Evolutionary conservation across 2,329 filamentous ascomycete species (phyloP), one percentile per base, ranked within the genome.

Genomic region (Nemania sp.): DNA sequence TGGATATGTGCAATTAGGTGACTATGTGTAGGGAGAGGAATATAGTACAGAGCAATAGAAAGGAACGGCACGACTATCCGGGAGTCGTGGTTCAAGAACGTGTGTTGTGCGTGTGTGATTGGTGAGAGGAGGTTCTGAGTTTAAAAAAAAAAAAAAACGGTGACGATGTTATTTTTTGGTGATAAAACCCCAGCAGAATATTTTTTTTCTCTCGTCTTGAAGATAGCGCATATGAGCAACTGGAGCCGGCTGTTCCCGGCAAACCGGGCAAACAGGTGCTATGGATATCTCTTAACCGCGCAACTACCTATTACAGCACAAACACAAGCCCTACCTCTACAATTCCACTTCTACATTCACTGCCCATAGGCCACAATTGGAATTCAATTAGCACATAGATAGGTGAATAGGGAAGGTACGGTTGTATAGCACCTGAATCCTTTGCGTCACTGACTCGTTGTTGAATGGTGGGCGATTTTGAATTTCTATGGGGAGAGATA

Each of bases 221-320:
- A 33, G 36, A 45, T 55, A 34, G 34, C 22, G 41, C 51, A n/a
- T n/a, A n/a, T 45, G 55, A 22, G 51, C 26, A 44, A 40, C 49
- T 54, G 60, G 54, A n/a, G n/a, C 61, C 66, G 66, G 64, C 63
- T 64, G 63, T 66, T 66, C 62, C 65, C 65, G 66, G 59, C 49
- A 57, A 53, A 36, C 44, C 45, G 64, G 66, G 59, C 49, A 57
- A 53, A 36, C 44, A 41, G 64, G 64, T 66, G 64, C 64, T 62
- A 49, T 52, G 61, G 56, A 63, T 59, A 46, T 62, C 56, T 40
- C 36, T 33, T 46, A 40, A 42, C 40, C 15, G 17, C 1, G 6
- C 22, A 24, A 37, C 15, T 17, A 31, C 28, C 28, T 11, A 9
- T 14, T 31, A 31, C 26, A 6, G n/a, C n/a, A n/a, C n/a, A n/a